Evolutionary conservation across 352 stramenopile genomes (phyloP), one percentile per base, ranked within the genome.

Genomic region (Plasmopara muralis): DNA sequence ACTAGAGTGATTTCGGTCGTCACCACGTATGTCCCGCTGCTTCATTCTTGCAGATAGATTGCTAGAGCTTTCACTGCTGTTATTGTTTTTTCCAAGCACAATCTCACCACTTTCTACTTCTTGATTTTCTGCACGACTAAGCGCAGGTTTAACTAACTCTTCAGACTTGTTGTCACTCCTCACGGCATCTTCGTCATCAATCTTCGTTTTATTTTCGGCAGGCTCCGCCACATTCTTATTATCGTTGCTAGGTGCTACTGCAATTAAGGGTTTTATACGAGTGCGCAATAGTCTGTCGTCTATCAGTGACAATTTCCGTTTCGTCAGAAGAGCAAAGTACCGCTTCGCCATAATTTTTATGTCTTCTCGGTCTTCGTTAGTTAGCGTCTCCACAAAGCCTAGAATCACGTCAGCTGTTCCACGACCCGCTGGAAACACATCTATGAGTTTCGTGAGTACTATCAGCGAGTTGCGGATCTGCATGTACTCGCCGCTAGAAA

Each of bases 301-400:
- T 0, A 78, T 62, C 1, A 93, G 71, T 2, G 81, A 74, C 2
- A 53, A 41, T 50, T 89, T 88, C 33, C 79, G 68, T 57, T 92
- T 90, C 16, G 78, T 89, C 15, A 95, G 57, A 15, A 95, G 55
- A 31, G 81, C 80, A 50, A 74, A 88, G 61, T 95, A 95, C 6
- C 85, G 77, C 48, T 85, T 86, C 13, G 85, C 83, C 85, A 95
- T 95, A 43, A 93, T 90, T 68, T 95, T 93, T 37, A 95, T 83
- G 53, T 95, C 85, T 57, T 93, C 82, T 9, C 78, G 75, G 6
- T 92, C 77, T 54, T 95, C 83, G n/a, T 83, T 66, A 18, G 72
- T 92, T 2, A 95, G 60, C 13, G 47, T 62, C 37, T 90, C 74
- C 15, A 92, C 72, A 7, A 87, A 75, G 18, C 60, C 62, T n/a